Conservation (phyloP, 78 protist species). For the Paratrimastix pyriformis region DNA sequence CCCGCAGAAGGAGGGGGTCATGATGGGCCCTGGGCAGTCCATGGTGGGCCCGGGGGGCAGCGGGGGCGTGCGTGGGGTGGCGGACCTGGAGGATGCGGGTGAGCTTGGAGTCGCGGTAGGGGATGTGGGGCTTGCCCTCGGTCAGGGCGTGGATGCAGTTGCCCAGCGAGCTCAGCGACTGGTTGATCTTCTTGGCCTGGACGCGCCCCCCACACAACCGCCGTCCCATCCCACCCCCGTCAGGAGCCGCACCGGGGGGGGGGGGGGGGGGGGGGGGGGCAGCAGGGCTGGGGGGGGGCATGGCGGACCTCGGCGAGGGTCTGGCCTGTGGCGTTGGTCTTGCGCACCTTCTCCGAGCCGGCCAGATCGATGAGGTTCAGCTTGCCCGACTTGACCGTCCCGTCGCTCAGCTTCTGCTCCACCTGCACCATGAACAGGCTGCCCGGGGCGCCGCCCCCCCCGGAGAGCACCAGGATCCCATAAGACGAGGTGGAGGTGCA, state of each 20-base stretch:
- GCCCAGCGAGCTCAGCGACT: conserved; percentile 69
- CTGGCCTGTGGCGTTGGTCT: conserved; percentile 66
- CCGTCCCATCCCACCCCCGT: no score
- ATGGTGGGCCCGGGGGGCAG: no score
- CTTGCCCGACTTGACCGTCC: conserved; percentile 44
- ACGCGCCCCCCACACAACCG: no score
- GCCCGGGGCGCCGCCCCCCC: no score
- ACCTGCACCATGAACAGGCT: conserved; percentile 50
- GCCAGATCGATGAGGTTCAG: conserved; percentile 80
- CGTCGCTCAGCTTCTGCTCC: conserved; percentile 35
- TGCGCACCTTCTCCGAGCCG: conserved; percentile 73
- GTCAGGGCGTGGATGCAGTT: conserved; percentile 74
- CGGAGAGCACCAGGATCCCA: no score
- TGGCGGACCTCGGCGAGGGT: conserved; percentile 35
- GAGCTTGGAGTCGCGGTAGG: conserved; percentile 81
- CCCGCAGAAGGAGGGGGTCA: no score
- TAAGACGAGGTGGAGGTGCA: no score
- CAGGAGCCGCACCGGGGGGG: no score
- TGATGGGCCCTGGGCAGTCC: no score
- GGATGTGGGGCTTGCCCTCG: conserved; percentile 51
- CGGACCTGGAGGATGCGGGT: conserved; percentile 77
- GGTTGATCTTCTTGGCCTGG: conserved; percentile 71
- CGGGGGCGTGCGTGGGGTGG: no score
- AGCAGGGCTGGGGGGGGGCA: background rate
- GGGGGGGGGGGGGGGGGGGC: no score